Conservation (phyloP, 768 basidiomycete genomes). For the Hypsizygus marmoreus region DNA sequence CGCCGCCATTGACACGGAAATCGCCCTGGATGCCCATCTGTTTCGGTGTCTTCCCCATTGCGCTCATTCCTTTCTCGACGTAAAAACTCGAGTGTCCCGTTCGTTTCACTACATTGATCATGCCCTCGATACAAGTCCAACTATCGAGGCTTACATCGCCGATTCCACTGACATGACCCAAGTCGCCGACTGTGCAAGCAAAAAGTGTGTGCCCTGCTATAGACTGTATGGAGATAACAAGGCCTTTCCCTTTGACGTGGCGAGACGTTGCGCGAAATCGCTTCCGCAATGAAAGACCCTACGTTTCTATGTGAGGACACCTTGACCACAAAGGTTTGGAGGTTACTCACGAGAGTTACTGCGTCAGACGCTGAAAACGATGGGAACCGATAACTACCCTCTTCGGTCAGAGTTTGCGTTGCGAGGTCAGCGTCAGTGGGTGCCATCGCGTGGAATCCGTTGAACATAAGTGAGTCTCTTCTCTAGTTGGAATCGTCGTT, state of each 20-base stretch:
- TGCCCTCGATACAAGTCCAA: conserved; percentile 77
- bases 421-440: conserved; percentile 76
- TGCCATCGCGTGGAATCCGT: conserved; percentile 58
- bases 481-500: conserved; percentile 3
- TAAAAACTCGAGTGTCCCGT: conserved; percentile 87
- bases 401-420: conserved; percentile 69
- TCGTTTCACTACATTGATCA: conserved; percentile 75
- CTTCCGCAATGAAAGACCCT: conserved; percentile 78
- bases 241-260: conserved; percentile 76
- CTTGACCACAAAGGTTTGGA: conserved; percentile 1
- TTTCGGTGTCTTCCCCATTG: conserved; percentile 76
- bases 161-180: conserved; percentile 63
- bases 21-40: conserved; percentile 73
- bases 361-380: conserved; percentile 79
- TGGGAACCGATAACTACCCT: conserved; percentile 67
- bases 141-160: conserved; percentile 82
- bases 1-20: conserved; percentile 71
- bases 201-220: conserved; percentile 80
- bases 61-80: conserved; percentile 84
- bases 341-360: conserved; percentile 60
- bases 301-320: conserved; percentile 1
- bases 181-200: conserved; percentile 81
- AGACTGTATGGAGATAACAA: conserved; percentile 79
- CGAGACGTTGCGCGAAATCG: conserved; percentile 75
- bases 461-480: conserved; percentile 54